Percentiles rank a stretch among this genome's conserved stretches.
These are phyloP conservation scores for Vanrija sp. DNA, from an alignment of 1,284 basidiomycete genomes.

Conservation along the genomic window DNA sequence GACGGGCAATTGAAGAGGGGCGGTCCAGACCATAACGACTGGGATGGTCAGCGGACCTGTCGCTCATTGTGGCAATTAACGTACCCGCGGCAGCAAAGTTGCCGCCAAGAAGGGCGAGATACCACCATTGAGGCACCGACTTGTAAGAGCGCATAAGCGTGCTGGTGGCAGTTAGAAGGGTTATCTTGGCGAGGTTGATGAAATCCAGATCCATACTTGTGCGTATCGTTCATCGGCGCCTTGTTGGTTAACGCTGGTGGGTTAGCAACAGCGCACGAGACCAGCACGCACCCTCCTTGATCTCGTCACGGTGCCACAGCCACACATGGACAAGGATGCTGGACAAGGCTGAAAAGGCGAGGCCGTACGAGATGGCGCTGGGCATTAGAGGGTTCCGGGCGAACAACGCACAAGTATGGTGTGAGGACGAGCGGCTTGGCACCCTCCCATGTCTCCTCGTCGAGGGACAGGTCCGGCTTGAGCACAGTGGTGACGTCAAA, in stretches of 20 bases:
- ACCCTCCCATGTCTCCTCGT: slow-evolving; percentile 47
- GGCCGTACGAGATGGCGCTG: slow-evolving; percentile 45
- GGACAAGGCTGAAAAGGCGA: slow-evolving; percentile 52
- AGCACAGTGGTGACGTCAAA: slow-evolving; percentile 49
- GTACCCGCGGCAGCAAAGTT: slow-evolving; percentile 43
- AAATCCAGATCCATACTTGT: slow-evolving; percentile 33
- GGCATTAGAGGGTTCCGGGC: no score
- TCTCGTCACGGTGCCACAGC: slow-evolving; percentile 54
- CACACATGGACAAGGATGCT: slow-evolving; percentile 53
- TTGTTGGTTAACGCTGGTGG: slow-evolving; percentile 43
- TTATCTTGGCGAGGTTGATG: neutral
- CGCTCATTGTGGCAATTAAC: slow-evolving; percentile 7
- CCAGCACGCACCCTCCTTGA: slow-evolving; percentile 38
- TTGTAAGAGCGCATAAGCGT: slow-evolving; percentile 45
- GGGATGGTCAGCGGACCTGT: slow-evolving; percentile 8
- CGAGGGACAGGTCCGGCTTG: slow-evolving; percentile 49
- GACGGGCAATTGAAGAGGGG: slow-evolving; percentile 52
- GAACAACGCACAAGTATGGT: slow-evolving; percentile 49
- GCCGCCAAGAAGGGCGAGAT: slow-evolving; percentile 36
- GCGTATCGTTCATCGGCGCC: slow-evolving; percentile 39
- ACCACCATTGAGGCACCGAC: slow-evolving; percentile 47
- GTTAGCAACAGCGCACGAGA: neutral
- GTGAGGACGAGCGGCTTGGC: slow-evolving; percentile 51
- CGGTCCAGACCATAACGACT: slow-evolving; percentile 50
- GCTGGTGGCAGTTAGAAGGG: slow-evolving; percentile 13